Base-by-base conservation (phyloP, 2,329 filamentous ascomycete species). In the Ceratocystis colombiana region DNA sequence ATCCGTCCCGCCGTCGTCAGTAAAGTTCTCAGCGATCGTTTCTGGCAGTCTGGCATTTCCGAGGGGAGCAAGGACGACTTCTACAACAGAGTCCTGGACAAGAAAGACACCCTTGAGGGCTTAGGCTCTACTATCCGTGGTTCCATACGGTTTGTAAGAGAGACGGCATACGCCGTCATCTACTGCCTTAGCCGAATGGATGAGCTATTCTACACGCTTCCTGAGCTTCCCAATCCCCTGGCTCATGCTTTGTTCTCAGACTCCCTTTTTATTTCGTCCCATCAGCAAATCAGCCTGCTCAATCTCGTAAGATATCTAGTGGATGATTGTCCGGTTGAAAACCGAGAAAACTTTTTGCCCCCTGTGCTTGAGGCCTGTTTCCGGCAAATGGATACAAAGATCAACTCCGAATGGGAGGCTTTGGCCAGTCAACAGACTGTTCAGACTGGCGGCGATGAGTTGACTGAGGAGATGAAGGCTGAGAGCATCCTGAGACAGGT, bases 41-140 rank as follows among this genome's bases (percentile, higher is more conserved):
- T 99, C 74, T 99, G 94, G 94, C 94, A 99, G 78, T 90, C 92
- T 5, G 94, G 94, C 8, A 99, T 99, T 63, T 97, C 94, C 0
- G 89, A 88, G 69, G 94, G 96, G 30, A 97, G 90, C 71, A 91
- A 94, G 74, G 94, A 97, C 69, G 93, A 97, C 67, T 99, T 99
- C 74, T 97, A 96, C 75, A 89, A 90, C 41, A 85, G 90, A 50
- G 93, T 99, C 1, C 85, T 90, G 66, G 88, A 90, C 41, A 96
- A 94, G 66, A 96, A 91, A 75, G 84, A 83, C 50, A 96, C 91
- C 0, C 84, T 96, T 66, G 94, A 99, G 75, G 94, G 94, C 0
- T 88, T 99, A 69, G 93, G 92, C 5, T 97, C 93, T 0, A 92
- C 91, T 0, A 90, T 99, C 53, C 86, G 94, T 64, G 93, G 92